Conservation (phyloP, 306 rosid genomes). For the Begonia fuchsioides region DNA sequence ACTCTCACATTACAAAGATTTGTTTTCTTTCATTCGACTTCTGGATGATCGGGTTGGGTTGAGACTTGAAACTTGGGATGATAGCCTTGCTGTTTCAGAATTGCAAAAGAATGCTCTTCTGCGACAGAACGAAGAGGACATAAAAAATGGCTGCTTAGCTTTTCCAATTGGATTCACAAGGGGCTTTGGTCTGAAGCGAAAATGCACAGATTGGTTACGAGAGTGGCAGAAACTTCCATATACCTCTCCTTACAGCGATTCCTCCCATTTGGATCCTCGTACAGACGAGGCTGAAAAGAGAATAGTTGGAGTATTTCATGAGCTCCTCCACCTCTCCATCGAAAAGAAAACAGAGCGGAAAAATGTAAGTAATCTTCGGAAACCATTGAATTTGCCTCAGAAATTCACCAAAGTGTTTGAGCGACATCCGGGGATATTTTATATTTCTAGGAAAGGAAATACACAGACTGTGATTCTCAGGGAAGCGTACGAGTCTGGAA, state of each 20-base stretch:
- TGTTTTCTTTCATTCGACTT: conserved; percentile 41
- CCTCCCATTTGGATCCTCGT: conserved; percentile 71
- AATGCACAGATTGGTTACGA: conserved; percentile 73
- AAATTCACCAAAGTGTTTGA: conserved; percentile 85
- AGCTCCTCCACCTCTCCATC: conserved; percentile 71
- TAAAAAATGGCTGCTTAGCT: conserved; percentile 36
- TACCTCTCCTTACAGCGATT: conserved; percentile 47
- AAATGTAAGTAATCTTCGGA: conserved; percentile 77
- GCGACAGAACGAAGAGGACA: conserved; percentile 43
- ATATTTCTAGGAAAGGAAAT: conserved; percentile 58
- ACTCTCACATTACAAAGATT: conserved; percentile 27
- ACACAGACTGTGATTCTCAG: conserved; percentile 72
- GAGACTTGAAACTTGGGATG: conserved; percentile 58
- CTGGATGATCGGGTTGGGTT: conserved; percentile 59
- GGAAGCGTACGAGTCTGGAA: conserved; percentile 44
- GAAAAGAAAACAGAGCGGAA: conserved; percentile 73
- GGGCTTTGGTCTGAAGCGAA: conserved; percentile 78
- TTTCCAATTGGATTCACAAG: conserved; percentile 73
- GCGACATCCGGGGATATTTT: conserved; percentile 89
- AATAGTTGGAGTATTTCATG: conserved; percentile 83
- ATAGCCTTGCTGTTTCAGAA: conserved; percentile 46
- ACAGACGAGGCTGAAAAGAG: conserved; percentile 86
- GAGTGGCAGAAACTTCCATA: conserved; percentile 95
- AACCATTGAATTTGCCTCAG: conserved; percentile 54
- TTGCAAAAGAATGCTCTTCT: conserved; percentile 40